These are phyloP conservation scores for Manihot esculenta DNA, from an alignment of 441 rosid species.

Conservation along the genomic window DNA sequence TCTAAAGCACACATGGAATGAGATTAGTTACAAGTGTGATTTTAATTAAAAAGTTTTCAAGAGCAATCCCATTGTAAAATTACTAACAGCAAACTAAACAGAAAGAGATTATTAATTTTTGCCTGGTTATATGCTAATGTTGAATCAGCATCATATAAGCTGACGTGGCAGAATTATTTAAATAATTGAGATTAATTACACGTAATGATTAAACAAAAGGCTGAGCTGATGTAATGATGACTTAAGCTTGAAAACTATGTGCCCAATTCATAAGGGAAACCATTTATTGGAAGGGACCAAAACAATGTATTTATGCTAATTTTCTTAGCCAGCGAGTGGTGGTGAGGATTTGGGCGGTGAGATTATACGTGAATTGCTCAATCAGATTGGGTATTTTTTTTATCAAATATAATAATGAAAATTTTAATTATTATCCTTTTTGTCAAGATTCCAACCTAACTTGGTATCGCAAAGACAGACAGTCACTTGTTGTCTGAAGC, in stretches of 20 bases:
- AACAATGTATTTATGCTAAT: background rate
- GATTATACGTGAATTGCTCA: background rate
- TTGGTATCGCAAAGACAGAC: constrained; percentile 6
- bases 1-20: too few species aligned
- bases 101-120: background rate
- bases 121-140: too few species aligned
- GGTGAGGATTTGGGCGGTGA: constrained; percentile 37
- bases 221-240: background rate
- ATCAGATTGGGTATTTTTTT: background rate
- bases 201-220: too few species aligned
- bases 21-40: too few species aligned
- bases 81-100: background rate
- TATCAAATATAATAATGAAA: constrained; percentile 10
- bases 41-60: too few species aligned
- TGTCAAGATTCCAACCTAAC: background rate
- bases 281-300: background rate
- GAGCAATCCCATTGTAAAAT: background rate
- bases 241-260: too few species aligned
- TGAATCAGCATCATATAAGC: background rate
- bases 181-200: too few species aligned
- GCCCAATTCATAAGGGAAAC: background rate
- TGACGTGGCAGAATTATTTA: constrained; percentile 11
- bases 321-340: constrained; percentile 20
- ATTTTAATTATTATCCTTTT: background rate
- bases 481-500: too few species aligned